Percentiles rank a stretch among this genome's conserved stretches.
Conservation (phyloP, 106 monocot species). For the Allium cepa region DNA sequence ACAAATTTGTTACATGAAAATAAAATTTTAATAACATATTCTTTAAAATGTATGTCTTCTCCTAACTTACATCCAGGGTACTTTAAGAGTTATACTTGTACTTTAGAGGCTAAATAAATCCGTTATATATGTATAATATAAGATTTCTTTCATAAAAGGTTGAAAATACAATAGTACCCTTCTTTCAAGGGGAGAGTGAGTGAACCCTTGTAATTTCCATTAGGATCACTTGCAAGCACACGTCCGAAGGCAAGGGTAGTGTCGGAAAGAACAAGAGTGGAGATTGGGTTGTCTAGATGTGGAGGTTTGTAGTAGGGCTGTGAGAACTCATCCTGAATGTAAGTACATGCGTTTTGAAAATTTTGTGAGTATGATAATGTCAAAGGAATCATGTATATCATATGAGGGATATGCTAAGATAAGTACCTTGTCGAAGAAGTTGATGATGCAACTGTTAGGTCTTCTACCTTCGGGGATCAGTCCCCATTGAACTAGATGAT, state of each 20-base stretch:
- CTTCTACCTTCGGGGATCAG: conserved; percentile 76
- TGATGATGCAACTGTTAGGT: conserved; percentile 92
- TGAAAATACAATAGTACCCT: conserved; percentile 41
- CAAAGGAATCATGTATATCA: not conserved
- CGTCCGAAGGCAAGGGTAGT: conserved; percentile 80
- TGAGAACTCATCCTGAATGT: conserved; percentile 74
- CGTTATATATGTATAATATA: not conserved
- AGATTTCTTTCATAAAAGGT: not conserved
- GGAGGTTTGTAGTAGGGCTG: conserved; percentile 98
- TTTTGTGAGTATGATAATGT: not conserved
- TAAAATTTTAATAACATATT: too few species aligned
- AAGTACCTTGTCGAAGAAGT: conserved; percentile 96
- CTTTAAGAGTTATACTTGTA: too few species aligned
- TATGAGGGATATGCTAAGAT: not conserved
- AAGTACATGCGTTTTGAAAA: not conserved
- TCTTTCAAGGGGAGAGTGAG: conserved; percentile 60
- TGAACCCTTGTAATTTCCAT: conserved; percentile 80
- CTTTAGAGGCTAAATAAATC: not conserved
- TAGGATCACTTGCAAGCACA: conserved; percentile 42
- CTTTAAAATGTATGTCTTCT: too few species aligned
- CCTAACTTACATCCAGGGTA: too few species aligned
- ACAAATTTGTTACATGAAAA: too few species aligned
- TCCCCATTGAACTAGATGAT: conserved; percentile 81
- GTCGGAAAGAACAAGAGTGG: conserved; percentile 70
- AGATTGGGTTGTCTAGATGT: conserved; percentile 87